phyloP scores from a whole-genome alignment of 768 basidiomycete species.

The Psilocybe subaeruginosa region DNA sequence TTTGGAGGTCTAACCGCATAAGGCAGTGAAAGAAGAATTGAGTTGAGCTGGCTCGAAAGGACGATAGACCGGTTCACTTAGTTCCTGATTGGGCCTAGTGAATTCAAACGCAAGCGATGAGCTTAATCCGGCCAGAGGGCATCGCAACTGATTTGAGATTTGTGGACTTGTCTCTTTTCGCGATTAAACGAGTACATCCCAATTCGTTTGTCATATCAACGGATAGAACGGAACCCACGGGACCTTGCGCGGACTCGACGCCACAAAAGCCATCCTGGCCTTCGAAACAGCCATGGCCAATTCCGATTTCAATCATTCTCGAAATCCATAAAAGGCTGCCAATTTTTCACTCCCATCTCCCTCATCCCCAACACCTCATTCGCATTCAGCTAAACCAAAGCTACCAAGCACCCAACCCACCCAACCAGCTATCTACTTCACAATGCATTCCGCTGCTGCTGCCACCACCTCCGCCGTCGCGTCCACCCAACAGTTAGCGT shows the following conservation, averaged over 20 bases:
- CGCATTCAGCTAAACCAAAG: slow-evolving; percentile 4
- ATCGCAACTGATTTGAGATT: slow-evolving; percentile 21
- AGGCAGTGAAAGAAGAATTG: slow-evolving; percentile 6
- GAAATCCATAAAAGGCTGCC: slow-evolving; percentile 36
- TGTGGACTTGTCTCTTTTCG: slow-evolving; percentile 21
- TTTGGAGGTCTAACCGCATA: slow-evolving; percentile 18
- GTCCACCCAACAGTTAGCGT: slow-evolving; percentile 20
- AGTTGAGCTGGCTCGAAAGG: slow-evolving; percentile 12
- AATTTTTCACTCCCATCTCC: slow-evolving; percentile 20
- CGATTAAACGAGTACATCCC: slow-evolving; percentile 14
- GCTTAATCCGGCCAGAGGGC: slow-evolving; percentile 5
- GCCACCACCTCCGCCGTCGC: slow-evolving; percentile 22
- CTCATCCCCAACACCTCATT: slow-evolving; percentile 24
- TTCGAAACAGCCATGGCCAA: slow-evolving; percentile 28
- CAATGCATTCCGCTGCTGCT: slow-evolving; percentile 13
- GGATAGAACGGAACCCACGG: slow-evolving; percentile 40
- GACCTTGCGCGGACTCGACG: slow-evolving; percentile 33
- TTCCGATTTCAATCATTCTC: slow-evolving; percentile 27
- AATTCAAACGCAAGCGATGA: not conserved
- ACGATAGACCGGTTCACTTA: slow-evolving; percentile 11
- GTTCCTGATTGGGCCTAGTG: not conserved
- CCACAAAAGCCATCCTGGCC: slow-evolving; percentile 29
- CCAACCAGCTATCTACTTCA: slow-evolving; percentile 12
- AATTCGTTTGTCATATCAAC: slow-evolving; percentile 40
- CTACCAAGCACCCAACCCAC: not conserved